Evolutionary conservation across 1,284 basidiomycete species (phyloP).

Genomic region (Lentinula novae-zelandiae): DNA sequence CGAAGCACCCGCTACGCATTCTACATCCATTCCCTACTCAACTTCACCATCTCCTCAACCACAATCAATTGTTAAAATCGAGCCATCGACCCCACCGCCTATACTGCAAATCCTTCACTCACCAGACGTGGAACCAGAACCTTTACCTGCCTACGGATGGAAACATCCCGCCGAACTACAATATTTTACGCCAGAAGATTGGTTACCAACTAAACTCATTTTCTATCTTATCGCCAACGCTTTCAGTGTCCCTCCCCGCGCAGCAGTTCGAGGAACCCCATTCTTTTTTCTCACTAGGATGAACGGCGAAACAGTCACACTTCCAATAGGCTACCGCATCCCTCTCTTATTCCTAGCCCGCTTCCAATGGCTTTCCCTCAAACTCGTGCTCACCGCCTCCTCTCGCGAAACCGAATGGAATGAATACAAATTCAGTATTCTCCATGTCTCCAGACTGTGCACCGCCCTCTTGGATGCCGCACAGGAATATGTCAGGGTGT

Average conservation of each 20-base stretch:
- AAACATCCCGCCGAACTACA: slow-evolving; percentile 33
- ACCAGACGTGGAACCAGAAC: neutral
- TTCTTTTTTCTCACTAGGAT: slow-evolving; percentile 18
- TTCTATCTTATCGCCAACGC: slow-evolving; percentile 29
- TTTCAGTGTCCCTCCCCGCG: slow-evolving; percentile 30
- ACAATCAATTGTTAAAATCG: neutral
- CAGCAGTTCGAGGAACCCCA: slow-evolving; percentile 13
- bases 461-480: slow-evolving; percentile 29
- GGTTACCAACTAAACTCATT: slow-evolving; percentile 29
- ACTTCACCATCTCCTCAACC: too few species aligned
- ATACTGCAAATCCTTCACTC: neutral
- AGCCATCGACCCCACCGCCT: neutral
- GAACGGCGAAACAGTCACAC: slow-evolving; percentile 18
- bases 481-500: slow-evolving; percentile 18
- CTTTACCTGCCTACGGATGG: slow-evolving; percentile 20
- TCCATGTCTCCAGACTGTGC: slow-evolving; percentile 37
- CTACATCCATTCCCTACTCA: too few species aligned
- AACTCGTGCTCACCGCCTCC: slow-evolving; percentile 31
- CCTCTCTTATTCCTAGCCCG: slow-evolving; percentile 40
- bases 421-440: slow-evolving; percentile 34
- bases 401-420: slow-evolving; percentile 33
- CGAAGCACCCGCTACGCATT: too few species aligned
- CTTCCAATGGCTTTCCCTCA: slow-evolving; percentile 35
- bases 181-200: slow-evolving; percentile 28
- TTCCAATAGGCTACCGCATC: slow-evolving; percentile 35